These are phyloP conservation scores for Schizothecium vesticola DNA, from an alignment of 495 filamentous ascomycete genomes.

Conservation along the genomic window DNA sequence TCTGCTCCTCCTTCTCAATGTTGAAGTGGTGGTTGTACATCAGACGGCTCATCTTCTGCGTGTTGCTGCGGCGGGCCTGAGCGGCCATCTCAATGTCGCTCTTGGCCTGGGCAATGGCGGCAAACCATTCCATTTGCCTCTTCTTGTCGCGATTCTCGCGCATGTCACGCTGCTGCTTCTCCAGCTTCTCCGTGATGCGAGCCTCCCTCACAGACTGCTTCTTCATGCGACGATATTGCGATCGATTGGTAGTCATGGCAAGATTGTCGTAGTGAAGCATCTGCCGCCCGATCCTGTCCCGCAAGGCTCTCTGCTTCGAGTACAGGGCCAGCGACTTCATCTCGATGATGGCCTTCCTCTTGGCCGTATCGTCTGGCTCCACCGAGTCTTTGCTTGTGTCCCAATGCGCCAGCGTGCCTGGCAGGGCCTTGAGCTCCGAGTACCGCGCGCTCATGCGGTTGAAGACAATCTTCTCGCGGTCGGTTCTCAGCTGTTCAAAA, in stretches of 20 bases:
- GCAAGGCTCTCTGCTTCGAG: conserved; percentile 75
- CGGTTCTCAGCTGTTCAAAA: conserved; percentile 72
- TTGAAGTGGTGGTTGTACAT: conserved; percentile 86
- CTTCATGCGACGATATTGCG: conserved; percentile 87
- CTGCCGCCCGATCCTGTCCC: conserved; percentile 77
- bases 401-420: conserved; percentile 78
- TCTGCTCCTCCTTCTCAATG: conserved; percentile 99
- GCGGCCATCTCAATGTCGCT: conserved; percentile 38
- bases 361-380: conserved; percentile 72
- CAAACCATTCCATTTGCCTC: conserved; percentile 86
- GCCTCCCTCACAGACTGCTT: conserved; percentile 95
- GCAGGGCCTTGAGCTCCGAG: conserved; percentile 71
- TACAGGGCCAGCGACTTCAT: conserved; percentile 80
- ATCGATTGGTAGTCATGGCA: conserved; percentile 88
- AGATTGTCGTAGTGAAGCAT: conserved; percentile 93
- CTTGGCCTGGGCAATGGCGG: conserved; percentile 58
- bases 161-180: conserved; percentile 96
- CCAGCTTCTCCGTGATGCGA: conserved; percentile 92
- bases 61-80: conserved; percentile 47
- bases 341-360: conserved; percentile 86
- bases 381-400: conserved; percentile 69
- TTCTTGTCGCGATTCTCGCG: conserved; percentile 91
- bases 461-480: conserved; percentile 80
- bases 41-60: conserved; percentile 78
- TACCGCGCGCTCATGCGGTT: conserved; percentile 83